Evolutionary conservation across 371 early-diverging fungal genomes (phyloP).

Genomic region (Rhizomucor miehei): DNA sequence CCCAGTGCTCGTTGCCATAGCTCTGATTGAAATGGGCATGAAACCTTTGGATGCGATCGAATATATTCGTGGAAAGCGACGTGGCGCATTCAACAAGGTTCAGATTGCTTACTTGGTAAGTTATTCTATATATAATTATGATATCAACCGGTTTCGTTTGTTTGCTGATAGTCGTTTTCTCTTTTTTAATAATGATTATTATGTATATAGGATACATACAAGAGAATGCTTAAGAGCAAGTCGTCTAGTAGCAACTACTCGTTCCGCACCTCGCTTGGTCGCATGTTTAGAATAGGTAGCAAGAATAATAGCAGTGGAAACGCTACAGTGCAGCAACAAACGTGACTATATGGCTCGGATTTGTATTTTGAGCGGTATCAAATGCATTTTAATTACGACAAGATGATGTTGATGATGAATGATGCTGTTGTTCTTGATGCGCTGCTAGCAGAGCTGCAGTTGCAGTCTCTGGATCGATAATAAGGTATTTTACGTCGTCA

Average conservation of each 20-base stretch:
- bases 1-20: slow-evolving; percentile 72
- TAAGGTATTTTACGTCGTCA: neutral
- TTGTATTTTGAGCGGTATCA: neutral
- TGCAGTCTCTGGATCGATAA: slow-evolving; percentile 5
- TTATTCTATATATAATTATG: neutral
- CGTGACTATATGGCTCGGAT: slow-evolving; percentile 12
- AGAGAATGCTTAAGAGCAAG: slow-evolving; percentile 35
- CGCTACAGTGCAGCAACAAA: slow-evolving; percentile 13
- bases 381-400: slow-evolving; percentile 3
- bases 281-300: slow-evolving; percentile 38
- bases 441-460: neutral
- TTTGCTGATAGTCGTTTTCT: too few species aligned
- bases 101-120: slow-evolving; percentile 67
- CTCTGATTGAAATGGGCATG: slow-evolving; percentile 83
- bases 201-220: slow-evolving; percentile 32
- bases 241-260: slow-evolving; percentile 32
- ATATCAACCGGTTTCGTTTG: neutral
- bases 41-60: slow-evolving; percentile 75
- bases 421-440: neutral
- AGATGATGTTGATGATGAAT: slow-evolving; percentile 1
- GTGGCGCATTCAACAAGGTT: slow-evolving; percentile 80
- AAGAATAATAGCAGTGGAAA: slow-evolving; percentile 3
- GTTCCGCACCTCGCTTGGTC: slow-evolving; percentile 32
- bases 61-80: slow-evolving; percentile 69
- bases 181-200: neutral